phyloP scores from a whole-genome alignment of 2,329 filamentous ascomycete genomes.

The Penicillium brasilianum region DNA sequence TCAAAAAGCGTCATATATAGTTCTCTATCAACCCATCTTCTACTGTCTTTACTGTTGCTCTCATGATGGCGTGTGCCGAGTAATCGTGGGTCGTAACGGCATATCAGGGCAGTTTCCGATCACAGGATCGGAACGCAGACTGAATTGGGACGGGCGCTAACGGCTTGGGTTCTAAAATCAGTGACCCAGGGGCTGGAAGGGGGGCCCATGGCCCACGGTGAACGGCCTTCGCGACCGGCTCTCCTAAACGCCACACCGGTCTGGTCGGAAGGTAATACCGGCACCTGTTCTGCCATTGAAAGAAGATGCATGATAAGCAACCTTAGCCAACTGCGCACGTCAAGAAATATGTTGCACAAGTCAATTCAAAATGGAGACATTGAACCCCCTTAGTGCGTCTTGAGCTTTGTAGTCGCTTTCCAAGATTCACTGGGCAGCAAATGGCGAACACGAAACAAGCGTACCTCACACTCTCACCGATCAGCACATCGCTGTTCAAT shows the following conservation, averaged over 20 bases:
- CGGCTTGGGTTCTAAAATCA: neutral
- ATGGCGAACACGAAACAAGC: no score
- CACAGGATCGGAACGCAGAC: conserved; percentile 16
- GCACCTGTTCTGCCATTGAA: neutral
- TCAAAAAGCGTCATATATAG: conserved; percentile 12
- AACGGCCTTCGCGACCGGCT: conserved; percentile 10
- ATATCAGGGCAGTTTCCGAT: conserved; percentile 11
- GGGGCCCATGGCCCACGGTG: neutral
- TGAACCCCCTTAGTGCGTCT: no score
- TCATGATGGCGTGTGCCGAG: conserved; percentile 8
- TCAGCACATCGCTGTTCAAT: no score
- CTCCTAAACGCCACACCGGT: conserved; percentile 12
- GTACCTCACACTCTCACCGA: no score
- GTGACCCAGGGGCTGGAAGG: neutral
- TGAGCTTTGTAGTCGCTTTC: no score
- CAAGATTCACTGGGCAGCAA: no score
- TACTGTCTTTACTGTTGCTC: neutral
- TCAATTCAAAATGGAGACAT: no score
- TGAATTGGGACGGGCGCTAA: conserved; percentile 1
- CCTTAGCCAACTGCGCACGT: no score
- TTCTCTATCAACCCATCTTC: conserved; percentile 1
- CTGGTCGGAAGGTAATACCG: conserved; percentile 7
- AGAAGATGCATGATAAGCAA: neutral
- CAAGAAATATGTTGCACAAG: no score
- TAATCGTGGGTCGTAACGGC: neutral